Conservation (phyloP, 2,329 filamentous ascomycete species). For the Aspergillus sp. region DNA sequence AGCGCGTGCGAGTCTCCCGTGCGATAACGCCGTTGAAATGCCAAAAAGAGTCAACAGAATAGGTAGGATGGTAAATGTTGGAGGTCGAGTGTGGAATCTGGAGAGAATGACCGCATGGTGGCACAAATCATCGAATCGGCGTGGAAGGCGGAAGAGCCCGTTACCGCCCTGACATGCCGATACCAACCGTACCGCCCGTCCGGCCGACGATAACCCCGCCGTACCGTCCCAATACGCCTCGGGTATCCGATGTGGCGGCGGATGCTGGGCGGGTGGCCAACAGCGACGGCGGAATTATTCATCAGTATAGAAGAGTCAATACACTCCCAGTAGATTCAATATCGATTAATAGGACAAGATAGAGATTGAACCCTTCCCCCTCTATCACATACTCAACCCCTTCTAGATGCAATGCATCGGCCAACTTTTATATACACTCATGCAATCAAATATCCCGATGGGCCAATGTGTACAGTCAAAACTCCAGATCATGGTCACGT, state of each 20-base stretch:
- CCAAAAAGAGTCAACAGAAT: too few species aligned
- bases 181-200: constrained; percentile 19
- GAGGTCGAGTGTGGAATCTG: constrained; percentile 1
- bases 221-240: constrained; percentile 21
- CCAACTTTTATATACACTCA: not conserved
- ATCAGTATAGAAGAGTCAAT: not conserved
- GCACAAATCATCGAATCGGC: constrained; percentile 14
- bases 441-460: not conserved
- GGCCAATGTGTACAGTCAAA: not conserved
- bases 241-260: constrained; percentile 19
- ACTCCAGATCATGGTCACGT: not conserved
- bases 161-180: constrained; percentile 33
- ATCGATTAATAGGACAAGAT: too few species aligned
- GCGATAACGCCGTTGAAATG: too few species aligned
- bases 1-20: not conserved
- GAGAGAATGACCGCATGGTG: constrained; percentile 15
- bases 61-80: not conserved
- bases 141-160: constrained; percentile 12
- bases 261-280: constrained; percentile 7
- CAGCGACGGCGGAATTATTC: constrained; percentile 8
- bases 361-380: too few species aligned
- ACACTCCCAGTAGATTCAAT: too few species aligned
- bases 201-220: not conserved
- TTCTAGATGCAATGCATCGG: not conserved
- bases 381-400: too few species aligned